Conservation (phyloP, 768 basidiomycete species). For the Pleurotus platypus region DNA sequence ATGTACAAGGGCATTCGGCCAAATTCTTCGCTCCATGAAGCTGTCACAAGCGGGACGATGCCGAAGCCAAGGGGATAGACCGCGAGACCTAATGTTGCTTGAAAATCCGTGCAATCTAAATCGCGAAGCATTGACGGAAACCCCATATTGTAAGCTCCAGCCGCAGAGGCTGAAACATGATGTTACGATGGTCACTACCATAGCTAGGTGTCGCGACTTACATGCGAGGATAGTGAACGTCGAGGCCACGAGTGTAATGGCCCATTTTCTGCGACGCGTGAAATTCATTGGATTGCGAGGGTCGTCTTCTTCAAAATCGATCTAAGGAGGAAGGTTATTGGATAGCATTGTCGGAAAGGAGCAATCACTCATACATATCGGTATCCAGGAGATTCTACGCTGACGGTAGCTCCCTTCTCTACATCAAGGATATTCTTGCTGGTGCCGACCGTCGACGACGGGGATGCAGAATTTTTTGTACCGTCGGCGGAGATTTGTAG, state of each 20-base stretch:
- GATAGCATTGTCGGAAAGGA: too few relatives aligned
- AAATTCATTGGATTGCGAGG: conserved; percentile 37
- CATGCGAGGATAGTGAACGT: conserved; percentile 45
- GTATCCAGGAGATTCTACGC: too few relatives aligned
- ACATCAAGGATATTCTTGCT: too few relatives aligned
- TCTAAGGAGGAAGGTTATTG: conserved; percentile 17
- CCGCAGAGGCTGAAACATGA: conserved; percentile 29
- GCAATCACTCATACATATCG: too few relatives aligned
- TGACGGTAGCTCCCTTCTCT: too few relatives aligned
- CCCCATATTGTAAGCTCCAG: conserved; percentile 41
- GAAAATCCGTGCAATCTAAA: conserved; percentile 27
- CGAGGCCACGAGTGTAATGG: conserved; percentile 41
- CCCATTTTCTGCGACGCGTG: conserved; percentile 32
- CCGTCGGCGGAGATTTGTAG: too few relatives aligned
- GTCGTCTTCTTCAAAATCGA: conserved; percentile 38
- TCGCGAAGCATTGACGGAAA: conserved; percentile 40
- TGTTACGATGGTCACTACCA: neutral
- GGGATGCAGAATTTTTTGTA: too few relatives aligned
- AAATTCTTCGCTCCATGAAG: conserved; percentile 56
- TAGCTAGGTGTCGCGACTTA: conserved; percentile 17
- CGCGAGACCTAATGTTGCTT: conserved; percentile 30
- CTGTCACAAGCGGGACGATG: conserved; percentile 47
- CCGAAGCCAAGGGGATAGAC: conserved; percentile 48
- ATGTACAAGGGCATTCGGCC: conserved; percentile 47
- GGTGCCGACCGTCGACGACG: too few relatives aligned